Conservation (phyloP, 129 eudicot genomes). For the carrot (Daucus carota) region DNA sequence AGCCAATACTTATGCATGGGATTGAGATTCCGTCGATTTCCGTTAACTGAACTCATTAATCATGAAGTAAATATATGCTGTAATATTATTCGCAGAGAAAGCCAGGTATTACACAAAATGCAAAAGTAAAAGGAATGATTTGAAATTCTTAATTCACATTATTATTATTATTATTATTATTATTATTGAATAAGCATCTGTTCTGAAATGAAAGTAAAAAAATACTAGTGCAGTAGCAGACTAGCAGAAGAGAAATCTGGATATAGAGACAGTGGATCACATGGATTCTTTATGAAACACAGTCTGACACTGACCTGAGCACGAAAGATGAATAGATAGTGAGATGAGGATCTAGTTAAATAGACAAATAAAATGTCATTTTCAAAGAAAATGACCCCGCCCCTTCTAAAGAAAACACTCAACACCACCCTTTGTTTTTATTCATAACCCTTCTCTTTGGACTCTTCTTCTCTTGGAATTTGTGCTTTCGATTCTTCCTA, state of each 20-base stretch:
- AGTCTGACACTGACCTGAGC: constrained; percentile 1
- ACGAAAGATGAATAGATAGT: neutral
- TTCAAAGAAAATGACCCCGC: constrained; percentile 17
- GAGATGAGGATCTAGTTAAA: neutral
- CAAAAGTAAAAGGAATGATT: no score
- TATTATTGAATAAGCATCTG: no score
- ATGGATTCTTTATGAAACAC: constrained; percentile 15
- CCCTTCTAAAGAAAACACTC: constrained; percentile 9
- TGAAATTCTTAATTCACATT: neutral
- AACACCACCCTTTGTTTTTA: constrained; percentile 7
- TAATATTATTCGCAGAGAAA: no score
- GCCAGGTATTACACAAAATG: no score
- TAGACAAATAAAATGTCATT: neutral
- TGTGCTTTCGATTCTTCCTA: constrained; percentile 22
- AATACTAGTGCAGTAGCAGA: neutral
- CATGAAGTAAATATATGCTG: no score
- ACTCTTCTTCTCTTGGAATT: constrained; percentile 22
- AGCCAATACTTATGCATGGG: no score
- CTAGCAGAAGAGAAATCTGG: neutral
- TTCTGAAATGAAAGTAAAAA: neutral
- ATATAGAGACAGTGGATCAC: constrained; percentile 12
- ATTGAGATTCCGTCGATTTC: no score
- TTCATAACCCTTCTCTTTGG: constrained; percentile 23
- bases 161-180: no score
- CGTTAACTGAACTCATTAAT: no score